A percentile compares a stretch with the other conserved stretches of the same genome.
Evolutionary conservation across 192 early-diverging fungal genomes (phyloP).

Genomic region (Rhizoclosmatium sp.): DNA sequence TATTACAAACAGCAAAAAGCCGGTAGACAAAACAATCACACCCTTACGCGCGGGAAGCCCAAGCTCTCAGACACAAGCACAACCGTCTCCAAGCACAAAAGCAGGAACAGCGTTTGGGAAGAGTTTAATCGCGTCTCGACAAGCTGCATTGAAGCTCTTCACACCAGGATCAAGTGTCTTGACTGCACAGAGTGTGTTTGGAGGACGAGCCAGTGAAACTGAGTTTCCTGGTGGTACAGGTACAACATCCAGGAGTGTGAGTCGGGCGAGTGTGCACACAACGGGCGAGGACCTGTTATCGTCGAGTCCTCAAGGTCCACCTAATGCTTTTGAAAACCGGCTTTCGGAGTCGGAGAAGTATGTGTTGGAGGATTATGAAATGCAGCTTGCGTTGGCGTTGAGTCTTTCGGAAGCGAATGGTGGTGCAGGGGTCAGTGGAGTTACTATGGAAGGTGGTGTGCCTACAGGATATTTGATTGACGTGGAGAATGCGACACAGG

Average conservation of each 20-base stretch:
- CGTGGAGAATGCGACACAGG: background rate
- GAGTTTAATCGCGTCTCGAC: conserved; percentile 16
- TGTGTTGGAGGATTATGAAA: conserved; percentile 58
- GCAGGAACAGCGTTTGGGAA: conserved; percentile 9
- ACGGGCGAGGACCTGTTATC: background rate
- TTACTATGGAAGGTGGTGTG: background rate
- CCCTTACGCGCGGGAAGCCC: background rate
- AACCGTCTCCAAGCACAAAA: background rate
- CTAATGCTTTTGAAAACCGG: conserved; percentile 8
- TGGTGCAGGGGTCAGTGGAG: background rate
- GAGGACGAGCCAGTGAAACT: conserved; percentile 9
- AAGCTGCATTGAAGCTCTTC: conserved; percentile 34
- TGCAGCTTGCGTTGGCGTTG: conserved; percentile 61
- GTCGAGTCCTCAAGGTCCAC: background rate
- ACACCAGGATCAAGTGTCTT: conserved; percentile 4
- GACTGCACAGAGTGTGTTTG: conserved; percentile 32
- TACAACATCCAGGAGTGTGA: background rate
- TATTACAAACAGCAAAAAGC: background rate
- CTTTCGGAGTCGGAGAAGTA: conserved; percentile 22
- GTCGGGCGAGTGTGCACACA: background rate
- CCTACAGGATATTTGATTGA: conserved; percentile 1
- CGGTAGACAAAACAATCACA: background rate
- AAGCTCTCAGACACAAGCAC: conserved; percentile 9
- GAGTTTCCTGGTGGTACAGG: background rate
- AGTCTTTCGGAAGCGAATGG: conserved; percentile 11